Evolutionary conservation across 345 rosid genomes (phyloP).

Genomic region (Pugionium dolabratum): DNA sequence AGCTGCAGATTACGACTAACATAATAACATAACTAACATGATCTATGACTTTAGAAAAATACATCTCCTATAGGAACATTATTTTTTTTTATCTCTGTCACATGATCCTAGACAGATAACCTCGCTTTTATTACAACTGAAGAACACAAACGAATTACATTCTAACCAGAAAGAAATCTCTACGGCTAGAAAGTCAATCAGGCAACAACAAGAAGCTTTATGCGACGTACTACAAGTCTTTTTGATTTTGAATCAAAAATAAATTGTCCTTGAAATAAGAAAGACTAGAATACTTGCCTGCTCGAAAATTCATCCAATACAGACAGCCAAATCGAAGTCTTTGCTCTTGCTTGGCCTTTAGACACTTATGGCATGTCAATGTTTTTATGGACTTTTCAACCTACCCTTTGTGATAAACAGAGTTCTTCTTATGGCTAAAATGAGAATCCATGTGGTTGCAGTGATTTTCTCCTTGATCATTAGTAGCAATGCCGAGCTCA

Average conservation of each 20-base stretch:
- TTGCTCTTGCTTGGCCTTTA: slow-evolving; percentile 20
- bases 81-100: not conserved
- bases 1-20: too few relatives aligned
- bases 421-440: slow-evolving; percentile 63
- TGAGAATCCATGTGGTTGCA: slow-evolving; percentile 70
- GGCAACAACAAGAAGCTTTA: slow-evolving; percentile 24
- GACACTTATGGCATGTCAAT: not conserved
- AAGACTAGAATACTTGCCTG: slow-evolving; percentile 10
- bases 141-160: slow-evolving; percentile 20
- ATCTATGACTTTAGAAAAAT: too few relatives aligned
- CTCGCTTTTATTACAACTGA: slow-evolving; percentile 22
- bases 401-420: slow-evolving; percentile 45
- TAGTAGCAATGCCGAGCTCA: slow-evolving; percentile 88
- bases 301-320: not conserved
- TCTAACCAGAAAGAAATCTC: not conserved
- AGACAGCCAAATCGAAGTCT: slow-evolving; percentile 17
- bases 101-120: not conserved
- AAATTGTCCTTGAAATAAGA: slow-evolving; percentile 18
- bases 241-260: not conserved
- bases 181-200: slow-evolving; percentile 20
- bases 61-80: too few relatives aligned
- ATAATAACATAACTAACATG: too few relatives aligned
- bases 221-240: slow-evolving; percentile 1
- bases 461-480: slow-evolving; percentile 96
- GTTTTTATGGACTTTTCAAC: slow-evolving; percentile 44